A percentile compares a stretch with the other conserved stretches of the same genome.
Evolutionary conservation across 2,329 filamentous ascomycete species (phyloP).

Genomic region (Clathrospora elynae): DNA sequence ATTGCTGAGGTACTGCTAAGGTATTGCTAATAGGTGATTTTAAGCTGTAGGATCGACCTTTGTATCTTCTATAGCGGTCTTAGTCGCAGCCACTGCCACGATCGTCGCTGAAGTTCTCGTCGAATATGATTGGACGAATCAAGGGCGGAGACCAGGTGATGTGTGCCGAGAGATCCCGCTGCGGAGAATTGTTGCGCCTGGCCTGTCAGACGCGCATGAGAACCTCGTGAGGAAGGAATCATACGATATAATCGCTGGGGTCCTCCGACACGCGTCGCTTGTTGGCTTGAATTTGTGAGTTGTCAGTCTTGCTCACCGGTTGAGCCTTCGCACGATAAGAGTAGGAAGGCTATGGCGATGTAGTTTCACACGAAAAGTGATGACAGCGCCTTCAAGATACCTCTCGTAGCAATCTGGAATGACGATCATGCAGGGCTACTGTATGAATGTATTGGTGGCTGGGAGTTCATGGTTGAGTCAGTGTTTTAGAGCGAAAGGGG

Average conservation of each 20-base stretch:
- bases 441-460: slow-evolving; percentile 48
- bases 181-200: slow-evolving; percentile 18
- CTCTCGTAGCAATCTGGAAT: slow-evolving; percentile 26
- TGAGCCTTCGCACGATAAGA: slow-evolving; percentile 22
- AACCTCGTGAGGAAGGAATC: slow-evolving; percentile 2
- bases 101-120: slow-evolving; percentile 22
- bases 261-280: slow-evolving; percentile 15
- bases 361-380: slow-evolving; percentile 26
- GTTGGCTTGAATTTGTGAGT: slow-evolving; percentile 11
- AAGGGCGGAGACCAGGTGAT: slow-evolving; percentile 17
- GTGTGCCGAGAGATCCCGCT: slow-evolving; percentile 30
- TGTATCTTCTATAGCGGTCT: slow-evolving; percentile 7
- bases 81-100: slow-evolving; percentile 12
- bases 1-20: too few species aligned
- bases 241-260: slow-evolving; percentile 18
- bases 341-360: slow-evolving; percentile 3
- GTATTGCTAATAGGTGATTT: too few species aligned
- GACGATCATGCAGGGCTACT: slow-evolving; percentile 47
- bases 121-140: slow-evolving; percentile 19
- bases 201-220: slow-evolving; percentile 13
- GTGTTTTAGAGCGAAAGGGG: slow-evolving; percentile 11
- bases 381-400: slow-evolving; percentile 28
- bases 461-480: slow-evolving; percentile 28
- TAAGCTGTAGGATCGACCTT: slow-evolving; percentile 2
- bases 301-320: slow-evolving; percentile 11